Percentiles rank a stretch among this genome's conserved stretches.
Evolutionary conservation across 805 yeast species (phyloP).

Genomic region (Yamadazyma scolyti): DNA sequence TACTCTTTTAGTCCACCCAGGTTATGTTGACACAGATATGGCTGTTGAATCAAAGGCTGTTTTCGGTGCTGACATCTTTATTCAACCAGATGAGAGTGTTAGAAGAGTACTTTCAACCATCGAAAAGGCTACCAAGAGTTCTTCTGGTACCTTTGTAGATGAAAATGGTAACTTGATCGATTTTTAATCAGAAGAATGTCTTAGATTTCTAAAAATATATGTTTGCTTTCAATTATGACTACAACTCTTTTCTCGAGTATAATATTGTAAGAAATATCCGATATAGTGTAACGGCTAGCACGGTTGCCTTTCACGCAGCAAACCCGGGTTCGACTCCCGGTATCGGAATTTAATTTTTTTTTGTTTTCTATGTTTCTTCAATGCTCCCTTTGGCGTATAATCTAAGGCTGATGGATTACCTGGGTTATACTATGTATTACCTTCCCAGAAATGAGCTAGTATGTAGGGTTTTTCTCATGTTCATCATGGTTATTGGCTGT

Average conservation of each 20-base stretch:
- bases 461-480: no score
- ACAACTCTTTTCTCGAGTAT: no score
- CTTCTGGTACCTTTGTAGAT: conserved; percentile 2
- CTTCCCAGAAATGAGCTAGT: no score
- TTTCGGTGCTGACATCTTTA: conserved; percentile 1
- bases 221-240: no score
- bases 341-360: conserved; percentile 49
- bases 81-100: conserved; percentile 4
- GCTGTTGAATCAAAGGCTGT: conserved; percentile 10
- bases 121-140: neutral
- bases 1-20: conserved; percentile 26
- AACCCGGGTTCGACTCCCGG: conserved; percentile 86
- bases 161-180: conserved; percentile 1
- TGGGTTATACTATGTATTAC: no score
- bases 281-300: conserved; percentile 54
- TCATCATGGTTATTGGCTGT: no score
- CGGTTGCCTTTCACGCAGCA: conserved; percentile 55
- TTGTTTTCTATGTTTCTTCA: no score
- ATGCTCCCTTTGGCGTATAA: no score
- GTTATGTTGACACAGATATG: conserved; percentile 33
- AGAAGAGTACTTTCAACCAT: neutral
- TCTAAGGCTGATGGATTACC: no score
- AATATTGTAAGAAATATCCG: no score
- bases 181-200: no score
- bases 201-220: no score